Percentiles rank a stretch among this genome's conserved stretches.
These are phyloP conservation scores for Gleditsia sinensis DNA, from an alignment of 306 rosid genomes.

Conservation along the genomic window DNA sequence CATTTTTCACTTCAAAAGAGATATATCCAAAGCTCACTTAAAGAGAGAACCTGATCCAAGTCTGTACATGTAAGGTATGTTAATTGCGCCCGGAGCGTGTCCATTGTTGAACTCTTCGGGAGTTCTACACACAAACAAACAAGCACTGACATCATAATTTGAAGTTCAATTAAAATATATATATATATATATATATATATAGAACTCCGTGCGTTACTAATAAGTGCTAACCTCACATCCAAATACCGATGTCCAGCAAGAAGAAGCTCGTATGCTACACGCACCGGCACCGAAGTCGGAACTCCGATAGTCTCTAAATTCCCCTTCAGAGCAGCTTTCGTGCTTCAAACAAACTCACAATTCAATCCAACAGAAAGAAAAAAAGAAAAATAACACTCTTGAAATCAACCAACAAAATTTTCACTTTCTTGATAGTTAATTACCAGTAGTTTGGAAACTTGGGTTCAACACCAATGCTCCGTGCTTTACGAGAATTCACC, in stretches of 20 bases:
- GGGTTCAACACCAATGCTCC: neutral
- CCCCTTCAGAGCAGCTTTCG: conserved; percentile 45
- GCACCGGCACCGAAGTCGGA: conserved; percentile 87
- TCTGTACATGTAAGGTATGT: conserved; percentile 79
- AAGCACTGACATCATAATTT: neutral
- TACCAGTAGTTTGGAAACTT: conserved; percentile 40
- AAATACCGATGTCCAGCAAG: conserved; percentile 90
- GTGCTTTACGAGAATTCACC: conserved; percentile 14
- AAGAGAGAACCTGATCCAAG: conserved; percentile 68
- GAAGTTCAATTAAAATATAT: no score
- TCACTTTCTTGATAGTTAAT: neutral
- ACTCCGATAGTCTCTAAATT: conserved; percentile 54
- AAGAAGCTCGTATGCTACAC: conserved; percentile 80
- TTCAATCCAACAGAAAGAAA: neutral
- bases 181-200: no score
- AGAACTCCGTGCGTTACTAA: neutral
- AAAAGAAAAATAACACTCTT: neutral
- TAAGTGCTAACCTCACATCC: conserved; percentile 69
- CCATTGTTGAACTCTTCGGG: conserved; percentile 77
- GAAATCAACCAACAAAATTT: neutral
- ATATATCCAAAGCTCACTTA: neutral
- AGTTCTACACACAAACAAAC: conserved; percentile 50
- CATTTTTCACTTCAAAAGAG: neutral
- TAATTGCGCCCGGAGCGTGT: conserved; percentile 72
- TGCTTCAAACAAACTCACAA: conserved; percentile 35